These are phyloP conservation scores for Xylaria intraflava DNA, from an alignment of 495 filamentous ascomycete genomes.

Conservation along the genomic window DNA sequence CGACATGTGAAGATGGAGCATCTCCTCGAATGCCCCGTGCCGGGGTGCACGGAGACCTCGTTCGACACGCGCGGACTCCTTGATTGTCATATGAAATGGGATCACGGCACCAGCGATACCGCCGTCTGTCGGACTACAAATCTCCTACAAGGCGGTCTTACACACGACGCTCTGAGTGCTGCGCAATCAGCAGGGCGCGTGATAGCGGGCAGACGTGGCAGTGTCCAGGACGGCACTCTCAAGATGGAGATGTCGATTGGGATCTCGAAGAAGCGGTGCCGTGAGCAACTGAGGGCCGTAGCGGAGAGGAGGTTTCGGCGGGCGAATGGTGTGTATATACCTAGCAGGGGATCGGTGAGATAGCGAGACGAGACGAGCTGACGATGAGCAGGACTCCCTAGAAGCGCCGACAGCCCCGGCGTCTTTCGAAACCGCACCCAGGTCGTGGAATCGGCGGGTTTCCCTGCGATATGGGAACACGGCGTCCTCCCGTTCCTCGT, in stretches of 20 bases:
- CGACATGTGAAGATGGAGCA: slow-evolving; percentile 29
- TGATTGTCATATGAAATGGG: slow-evolving; percentile 20
- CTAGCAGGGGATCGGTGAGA: too few relatives aligned
- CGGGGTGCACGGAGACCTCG: slow-evolving; percentile 18
- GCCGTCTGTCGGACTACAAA: not conserved
- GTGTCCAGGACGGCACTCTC: slow-evolving; percentile 8
- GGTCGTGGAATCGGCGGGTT: slow-evolving; percentile 20
- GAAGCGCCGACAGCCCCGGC: slow-evolving; percentile 16
- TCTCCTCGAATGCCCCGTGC: slow-evolving; percentile 21
- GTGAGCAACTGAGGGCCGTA: slow-evolving; percentile 18
- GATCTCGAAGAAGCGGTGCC: slow-evolving; percentile 23
- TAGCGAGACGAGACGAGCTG: not conserved
- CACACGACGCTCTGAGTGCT: not conserved
- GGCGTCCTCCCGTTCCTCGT: slow-evolving; percentile 26
- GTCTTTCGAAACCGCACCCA: slow-evolving; percentile 9
- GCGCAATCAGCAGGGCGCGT: not conserved
- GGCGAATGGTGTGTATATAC: slow-evolving; percentile 9
- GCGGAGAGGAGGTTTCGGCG: slow-evolving; percentile 19
- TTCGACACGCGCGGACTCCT: slow-evolving; percentile 16
- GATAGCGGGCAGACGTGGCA: not conserved
- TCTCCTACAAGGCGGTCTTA: slow-evolving; percentile 1
- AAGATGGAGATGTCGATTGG: slow-evolving; percentile 23
- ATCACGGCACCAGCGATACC: slow-evolving; percentile 6
- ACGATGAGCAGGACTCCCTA: slow-evolving; percentile 3
- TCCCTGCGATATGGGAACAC: slow-evolving; percentile 28